Evolutionary conservation across 495 filamentous ascomycete genomes (phyloP), one percentile per base, ranked within the genome.

Genomic region (Neurospora sp.): DNA sequence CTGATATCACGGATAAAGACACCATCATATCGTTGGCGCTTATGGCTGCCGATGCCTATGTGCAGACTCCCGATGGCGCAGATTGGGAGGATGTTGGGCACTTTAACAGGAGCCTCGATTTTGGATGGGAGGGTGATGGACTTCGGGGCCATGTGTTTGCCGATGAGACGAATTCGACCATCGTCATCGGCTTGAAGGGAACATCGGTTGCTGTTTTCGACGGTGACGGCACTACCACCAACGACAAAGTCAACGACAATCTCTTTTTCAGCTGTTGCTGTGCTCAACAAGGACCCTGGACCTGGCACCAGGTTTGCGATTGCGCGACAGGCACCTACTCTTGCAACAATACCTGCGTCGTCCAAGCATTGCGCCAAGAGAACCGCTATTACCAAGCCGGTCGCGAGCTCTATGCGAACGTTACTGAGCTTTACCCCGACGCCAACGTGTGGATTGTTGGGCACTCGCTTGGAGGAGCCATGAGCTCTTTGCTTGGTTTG

Each of bases 201-300:
- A 97, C 94, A 7, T 92, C 94, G 59, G 87, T 89, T 1, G 96
- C 96, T 12, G 89, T 98, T 11, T 98, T 97, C 78, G 96, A 98
- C 80, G 96, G 96, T 4, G 92, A 94, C 10, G 94, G 93, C 14
- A 98, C 96, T 0, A 97, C 94, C 0, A 97, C 94, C 5, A 98
- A 97, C 77, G 96, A 99, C 82, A 99, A 99, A 81, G 83, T 92
- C 69, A 99, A 99, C 79, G 96, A 99, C 80, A 99, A 99, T 78
- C 87, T 99, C 10, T 96, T 95, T 79, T 97, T 97, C 83, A 94
- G 94, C 78, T 99, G 96, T 82, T 99, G 96, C 79, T 99, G 96
- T 82, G 96, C 89, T 12, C 93, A 98, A 83, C 93, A 96, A 72
- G 93, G 93, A 0, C 92, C 93, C 18, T 91, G 89, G 82, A 88